Evolutionary conservation across 2,329 filamentous ascomycete genomes (phyloP).

Genomic region (Nothophaeocryptopus gaeumannii): DNA sequence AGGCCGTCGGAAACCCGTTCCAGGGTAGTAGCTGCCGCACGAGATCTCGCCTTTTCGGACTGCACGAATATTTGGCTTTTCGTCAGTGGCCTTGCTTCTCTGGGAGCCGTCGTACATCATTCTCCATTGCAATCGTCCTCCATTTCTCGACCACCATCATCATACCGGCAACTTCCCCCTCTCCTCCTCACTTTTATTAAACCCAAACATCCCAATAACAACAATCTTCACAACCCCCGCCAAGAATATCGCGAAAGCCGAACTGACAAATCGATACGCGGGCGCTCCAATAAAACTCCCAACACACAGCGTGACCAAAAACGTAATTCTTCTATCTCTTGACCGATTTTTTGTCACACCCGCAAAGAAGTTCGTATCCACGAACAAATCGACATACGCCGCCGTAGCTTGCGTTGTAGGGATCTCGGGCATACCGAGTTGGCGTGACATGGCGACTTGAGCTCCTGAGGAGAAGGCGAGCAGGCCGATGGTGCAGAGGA

Average conservation of each 20-base stretch:
- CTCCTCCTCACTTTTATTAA: constrained; percentile 1
- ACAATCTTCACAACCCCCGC: constrained; percentile 8
- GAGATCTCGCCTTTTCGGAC: no score
- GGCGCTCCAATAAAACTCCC: constrained; percentile 54
- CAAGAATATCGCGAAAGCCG: constrained; percentile 6
- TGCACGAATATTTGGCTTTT: no score
- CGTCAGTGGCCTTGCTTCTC: no score
- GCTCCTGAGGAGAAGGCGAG: constrained; percentile 57
- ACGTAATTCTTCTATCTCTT: constrained; percentile 51
- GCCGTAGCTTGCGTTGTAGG: constrained; percentile 64
- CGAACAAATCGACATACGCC: constrained; percentile 59
- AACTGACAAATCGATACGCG: constrained; percentile 31
- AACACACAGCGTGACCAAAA: constrained; percentile 48
- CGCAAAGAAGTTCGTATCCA: constrained; percentile 52
- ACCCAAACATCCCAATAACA: constrained; percentile 5
- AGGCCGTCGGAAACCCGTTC: no score
- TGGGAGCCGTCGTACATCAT: no score
- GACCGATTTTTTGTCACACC: constrained; percentile 44
- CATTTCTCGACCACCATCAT: no score
- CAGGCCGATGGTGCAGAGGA: constrained; percentile 42
- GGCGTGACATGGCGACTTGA: constrained; percentile 58
- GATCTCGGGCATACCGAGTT: constrained; percentile 58
- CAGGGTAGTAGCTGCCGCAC: no score
- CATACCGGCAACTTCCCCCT: no score
- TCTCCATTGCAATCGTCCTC: no score